These are phyloP conservation scores for Huntiella decipiens DNA, from an alignment of 2,329 filamentous ascomycete species.

Conservation along the genomic window DNA sequence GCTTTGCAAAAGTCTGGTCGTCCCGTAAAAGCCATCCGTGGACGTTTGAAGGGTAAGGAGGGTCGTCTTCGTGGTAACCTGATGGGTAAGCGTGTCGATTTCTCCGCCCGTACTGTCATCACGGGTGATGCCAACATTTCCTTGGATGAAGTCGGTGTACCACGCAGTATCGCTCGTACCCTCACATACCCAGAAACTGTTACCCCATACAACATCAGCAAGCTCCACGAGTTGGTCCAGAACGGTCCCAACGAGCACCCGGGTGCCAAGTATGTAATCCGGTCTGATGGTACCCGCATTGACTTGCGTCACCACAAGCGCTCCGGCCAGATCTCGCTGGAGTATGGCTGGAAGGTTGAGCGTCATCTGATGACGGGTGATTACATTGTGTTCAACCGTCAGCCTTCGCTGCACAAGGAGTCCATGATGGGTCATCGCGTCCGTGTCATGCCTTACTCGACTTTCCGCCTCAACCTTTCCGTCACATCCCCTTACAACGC, in stretches of 20 bases:
- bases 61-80: conserved; percentile 93
- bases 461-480: conserved; percentile 90
- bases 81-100: conserved; percentile 99
- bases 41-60: conserved; percentile 96
- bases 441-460: conserved; percentile 96
- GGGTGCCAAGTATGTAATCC: conserved; percentile 89
- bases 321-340: conserved; percentile 65
- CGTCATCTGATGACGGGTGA: conserved; percentile 90
- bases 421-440: conserved; percentile 99
- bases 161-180: conserved; percentile 76
- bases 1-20: conserved; percentile 93
- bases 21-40: conserved; percentile 89
- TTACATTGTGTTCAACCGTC: conserved; percentile 98
- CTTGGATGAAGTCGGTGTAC: conserved; percentile 92
- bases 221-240: conserved; percentile 70
- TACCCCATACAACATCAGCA: conserved; percentile 92
- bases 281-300: conserved; percentile 81
- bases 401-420: conserved; percentile 96
- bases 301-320: conserved; percentile 87
- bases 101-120: conserved; percentile 98
- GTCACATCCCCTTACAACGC: conserved; percentile 98
- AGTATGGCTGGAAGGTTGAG: conserved; percentile 98
- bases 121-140: conserved; percentile 95
- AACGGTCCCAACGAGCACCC: conserved; percentile 92
- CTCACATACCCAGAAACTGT: conserved; percentile 95